Evolutionary conservation across 306 rosid species (phyloP), one percentile per base, ranked within the genome.

Genomic region (Cicer chorassanicum): DNA sequence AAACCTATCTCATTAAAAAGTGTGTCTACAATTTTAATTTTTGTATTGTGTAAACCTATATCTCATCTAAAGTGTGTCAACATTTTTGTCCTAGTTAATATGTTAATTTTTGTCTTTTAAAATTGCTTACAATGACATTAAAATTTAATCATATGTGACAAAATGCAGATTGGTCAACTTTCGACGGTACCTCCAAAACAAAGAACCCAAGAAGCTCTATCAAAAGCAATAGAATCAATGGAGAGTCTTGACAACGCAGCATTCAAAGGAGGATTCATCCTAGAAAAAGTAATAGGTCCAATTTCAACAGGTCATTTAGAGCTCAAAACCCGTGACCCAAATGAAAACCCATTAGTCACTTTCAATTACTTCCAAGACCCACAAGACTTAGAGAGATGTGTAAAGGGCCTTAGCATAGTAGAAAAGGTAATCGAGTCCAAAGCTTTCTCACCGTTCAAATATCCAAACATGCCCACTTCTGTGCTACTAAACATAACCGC

Each of bases 321-420:
- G 84, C 93, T 88, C 54, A 84, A 44, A 55, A 90, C 49, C 78
- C 80, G 70, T 1, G 76, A 87, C 46, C 89, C 91, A 4, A 81
- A 88, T 5, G 92, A 92, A 15, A 89, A 92, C 74, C 97, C 97
- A 0, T 45, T 77, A 0, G 96, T 89, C 4, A 88, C 90, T 5
- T 89, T 92, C 79, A 92, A 89, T 87, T 87, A 92, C 65, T 89
- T 89, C 81, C 51, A 89, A 69, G 89, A 89, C 11, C 82, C 92
- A 9, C 2, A 19, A 16, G 97, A 92, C 81, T 64, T 90, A 43
- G 54, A 85, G 51, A 84, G 88, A 70, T 89, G 97, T 1, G 89
- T 91, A 40, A 83, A 84, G 55, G 96, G 97, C 8, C 38, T 89
- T 1, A 34, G 48, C 14, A 76, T 56, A 12, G 86, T 86, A 6